phyloP scores from a whole-genome alignment of 306 rosid genomes.

The Ochetophila trinervis region DNA sequence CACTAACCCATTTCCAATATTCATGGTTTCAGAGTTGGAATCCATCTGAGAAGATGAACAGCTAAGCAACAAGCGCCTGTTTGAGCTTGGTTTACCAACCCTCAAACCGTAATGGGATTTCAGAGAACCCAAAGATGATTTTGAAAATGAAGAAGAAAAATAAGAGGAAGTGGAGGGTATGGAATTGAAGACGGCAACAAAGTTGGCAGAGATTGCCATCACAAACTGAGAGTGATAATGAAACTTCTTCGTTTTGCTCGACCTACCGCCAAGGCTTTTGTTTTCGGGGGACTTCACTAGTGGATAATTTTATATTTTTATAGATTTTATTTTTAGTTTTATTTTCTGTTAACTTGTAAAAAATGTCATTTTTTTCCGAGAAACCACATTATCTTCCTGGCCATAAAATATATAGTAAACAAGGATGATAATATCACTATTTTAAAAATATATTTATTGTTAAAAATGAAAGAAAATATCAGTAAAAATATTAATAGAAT shows the following conservation, averaged over 20 bases:
- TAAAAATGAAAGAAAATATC: too few relatives aligned
- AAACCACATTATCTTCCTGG: too few relatives aligned
- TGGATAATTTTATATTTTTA: neutral
- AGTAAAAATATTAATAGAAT: too few relatives aligned
- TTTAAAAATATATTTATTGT: too few relatives aligned
- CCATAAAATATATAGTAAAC: too few relatives aligned
- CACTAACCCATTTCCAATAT: constrained; percentile 27
- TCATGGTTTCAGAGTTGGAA: constrained; percentile 30
- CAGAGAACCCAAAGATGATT: constrained; percentile 14
- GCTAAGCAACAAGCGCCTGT: constrained; percentile 14
- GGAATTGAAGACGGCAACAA: constrained; percentile 19
- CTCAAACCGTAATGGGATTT: constrained; percentile 17
- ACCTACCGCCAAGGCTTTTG: neutral
- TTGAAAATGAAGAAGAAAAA: constrained; percentile 22
- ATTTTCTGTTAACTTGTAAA: too few relatives aligned
- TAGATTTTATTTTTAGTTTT: neutral
- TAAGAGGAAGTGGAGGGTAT: constrained; percentile 13
- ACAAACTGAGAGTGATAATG: neutral
- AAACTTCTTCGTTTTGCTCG: neutral
- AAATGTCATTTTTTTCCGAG: too few relatives aligned
- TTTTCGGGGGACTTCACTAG: neutral
- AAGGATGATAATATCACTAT: too few relatives aligned
- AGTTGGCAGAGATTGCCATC: constrained; percentile 39
- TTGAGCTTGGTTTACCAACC: constrained; percentile 11
- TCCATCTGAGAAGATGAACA: constrained; percentile 36